Percentiles rank a stretch among this genome's conserved stretches.
These are phyloP conservation scores for Ustilago loliicola DNA, from an alignment of 1,284 basidiomycete genomes.

Conservation along the genomic window DNA sequence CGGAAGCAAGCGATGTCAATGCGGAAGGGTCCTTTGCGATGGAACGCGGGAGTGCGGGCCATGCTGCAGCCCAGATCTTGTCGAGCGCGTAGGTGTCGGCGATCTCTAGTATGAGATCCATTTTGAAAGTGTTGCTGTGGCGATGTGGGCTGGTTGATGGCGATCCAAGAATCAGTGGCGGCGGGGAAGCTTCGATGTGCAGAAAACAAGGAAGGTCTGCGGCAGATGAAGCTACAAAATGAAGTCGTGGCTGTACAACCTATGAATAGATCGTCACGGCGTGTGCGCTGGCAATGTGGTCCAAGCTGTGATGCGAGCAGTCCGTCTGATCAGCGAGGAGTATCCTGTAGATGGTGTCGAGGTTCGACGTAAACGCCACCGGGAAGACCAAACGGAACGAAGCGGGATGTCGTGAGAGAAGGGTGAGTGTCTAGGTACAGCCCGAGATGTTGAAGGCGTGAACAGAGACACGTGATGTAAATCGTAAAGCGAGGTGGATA, in stretches of 20 bases:
- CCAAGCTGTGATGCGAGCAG: neutral
- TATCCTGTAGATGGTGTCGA: neutral
- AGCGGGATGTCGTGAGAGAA: neutral
- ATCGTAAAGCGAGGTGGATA: neutral
- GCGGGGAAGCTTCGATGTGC: constrained; percentile 2
- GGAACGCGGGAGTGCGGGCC: constrained; percentile 74
- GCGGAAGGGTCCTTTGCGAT: constrained; percentile 40
- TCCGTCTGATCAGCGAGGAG: neutral
- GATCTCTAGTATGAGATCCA: constrained; percentile 84
- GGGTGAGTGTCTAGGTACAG: neutral
- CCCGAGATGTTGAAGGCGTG: neutral
- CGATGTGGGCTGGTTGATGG: neutral
- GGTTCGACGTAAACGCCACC: neutral
- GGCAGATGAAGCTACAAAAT: constrained; percentile 12
- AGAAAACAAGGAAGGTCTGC: neutral
- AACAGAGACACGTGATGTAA: neutral
- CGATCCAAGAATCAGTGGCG: neutral
- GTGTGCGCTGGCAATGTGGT: neutral
- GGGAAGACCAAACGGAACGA: neutral
- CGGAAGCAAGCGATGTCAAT: constrained; percentile 29
- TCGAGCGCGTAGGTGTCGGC: constrained; percentile 84
- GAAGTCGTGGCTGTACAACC: constrained; percentile 8
- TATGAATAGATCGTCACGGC: neutral
- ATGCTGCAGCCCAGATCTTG: constrained; percentile 79
- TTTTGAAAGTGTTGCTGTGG: constrained; percentile 68